Evolutionary conservation across 83 land plant genomes (phyloP).

Genomic region (Picea abies): DNA sequence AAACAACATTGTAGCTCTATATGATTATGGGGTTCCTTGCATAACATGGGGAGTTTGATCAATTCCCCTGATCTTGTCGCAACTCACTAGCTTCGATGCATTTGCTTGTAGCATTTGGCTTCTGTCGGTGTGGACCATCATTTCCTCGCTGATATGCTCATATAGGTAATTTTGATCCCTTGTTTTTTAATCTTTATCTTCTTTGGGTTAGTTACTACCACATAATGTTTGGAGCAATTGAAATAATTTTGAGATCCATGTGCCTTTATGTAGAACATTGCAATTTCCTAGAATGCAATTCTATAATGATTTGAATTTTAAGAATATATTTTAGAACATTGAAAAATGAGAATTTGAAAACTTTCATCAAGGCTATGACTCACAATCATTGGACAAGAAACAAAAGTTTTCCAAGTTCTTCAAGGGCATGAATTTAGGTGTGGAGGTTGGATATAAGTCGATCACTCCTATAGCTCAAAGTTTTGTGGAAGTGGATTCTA

Average conservation of each 20-base stretch:
- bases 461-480: conserved; percentile 45
- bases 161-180: conserved; percentile 29
- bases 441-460: conserved; percentile 54
- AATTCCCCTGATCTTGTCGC: conserved; percentile 73
- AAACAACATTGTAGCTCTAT: conserved; percentile 48
- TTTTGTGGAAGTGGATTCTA: conserved; percentile 22
- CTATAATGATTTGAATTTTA: too few relatives aligned
- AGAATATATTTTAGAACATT: neutral
- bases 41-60: conserved; percentile 36
- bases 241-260: too few relatives aligned
- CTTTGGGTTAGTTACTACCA: too few relatives aligned
- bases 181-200: conserved; percentile 11
- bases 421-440: conserved; percentile 57
- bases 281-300: too few relatives aligned
- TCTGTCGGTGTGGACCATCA: conserved; percentile 52
- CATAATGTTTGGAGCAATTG: too few relatives aligned
- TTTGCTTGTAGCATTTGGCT: conserved; percentile 82
- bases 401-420: conserved; percentile 59
- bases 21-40: conserved; percentile 38
- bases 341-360: neutral
- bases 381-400: conserved; percentile 65
- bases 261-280: too few relatives aligned
- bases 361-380: conserved; percentile 52
- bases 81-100: conserved; percentile 85
- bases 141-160: conserved; percentile 57